Conservation (phyloP, 768 basidiomycete genomes). For the Mrakia frigida region DNA sequence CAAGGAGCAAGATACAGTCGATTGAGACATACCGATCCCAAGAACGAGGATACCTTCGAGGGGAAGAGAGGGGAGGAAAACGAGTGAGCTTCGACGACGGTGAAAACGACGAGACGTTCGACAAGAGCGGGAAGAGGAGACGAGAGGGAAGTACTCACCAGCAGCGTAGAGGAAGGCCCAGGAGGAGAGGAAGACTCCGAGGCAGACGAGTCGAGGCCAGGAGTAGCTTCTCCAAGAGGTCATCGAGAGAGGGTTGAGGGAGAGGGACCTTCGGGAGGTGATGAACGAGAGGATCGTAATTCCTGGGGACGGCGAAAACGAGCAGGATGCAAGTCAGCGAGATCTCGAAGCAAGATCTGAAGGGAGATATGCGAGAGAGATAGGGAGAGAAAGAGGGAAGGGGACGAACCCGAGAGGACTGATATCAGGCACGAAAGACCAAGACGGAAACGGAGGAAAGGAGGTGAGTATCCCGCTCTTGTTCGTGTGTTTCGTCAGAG, state of each 20-base stretch:
- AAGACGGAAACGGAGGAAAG: not conserved
- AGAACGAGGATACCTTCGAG: slow-evolving; percentile 24
- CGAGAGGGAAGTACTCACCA: not conserved
- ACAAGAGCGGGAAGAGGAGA: not conserved
- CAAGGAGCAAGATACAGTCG: slow-evolving; percentile 15
- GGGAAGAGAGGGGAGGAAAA: not conserved
- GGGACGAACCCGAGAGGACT: slow-evolving; percentile 14
- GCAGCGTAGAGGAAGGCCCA: not conserved
- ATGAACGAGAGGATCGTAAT: slow-evolving; percentile 28
- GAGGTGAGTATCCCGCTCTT: not conserved
- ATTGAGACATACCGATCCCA: slow-evolving; percentile 21
- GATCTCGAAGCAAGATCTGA: not conserved
- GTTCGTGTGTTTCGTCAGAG: not conserved
- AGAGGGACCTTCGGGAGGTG: slow-evolving; percentile 22
- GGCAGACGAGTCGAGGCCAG: slow-evolving; percentile 22
- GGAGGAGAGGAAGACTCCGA: slow-evolving; percentile 23
- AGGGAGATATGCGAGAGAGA: not conserved
- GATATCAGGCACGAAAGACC: not conserved
- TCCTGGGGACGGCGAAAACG: not conserved
- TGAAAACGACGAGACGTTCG: not conserved
- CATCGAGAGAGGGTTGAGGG: slow-evolving; percentile 19
- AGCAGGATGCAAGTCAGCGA: not conserved
- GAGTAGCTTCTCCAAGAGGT: slow-evolving; percentile 22
- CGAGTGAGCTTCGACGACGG: not conserved
- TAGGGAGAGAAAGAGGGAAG: not conserved